A percentile compares a stretch with the other conserved stretches of the same genome.
Conservation (phyloP, 805 yeast species). For the Kodamaea leandrae region DNA sequence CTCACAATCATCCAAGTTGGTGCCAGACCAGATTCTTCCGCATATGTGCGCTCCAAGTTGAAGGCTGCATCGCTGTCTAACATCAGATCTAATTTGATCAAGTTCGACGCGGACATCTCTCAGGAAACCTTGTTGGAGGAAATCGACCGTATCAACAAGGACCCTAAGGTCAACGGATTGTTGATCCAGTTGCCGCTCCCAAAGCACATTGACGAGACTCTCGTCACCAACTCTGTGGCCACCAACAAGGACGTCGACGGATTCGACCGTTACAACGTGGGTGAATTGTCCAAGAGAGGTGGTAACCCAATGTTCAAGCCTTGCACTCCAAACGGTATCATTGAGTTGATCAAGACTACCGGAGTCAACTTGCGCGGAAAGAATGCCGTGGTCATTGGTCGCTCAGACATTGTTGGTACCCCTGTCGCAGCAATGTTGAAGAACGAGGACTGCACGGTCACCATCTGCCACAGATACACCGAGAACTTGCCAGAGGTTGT, state of each 20-base stretch:
- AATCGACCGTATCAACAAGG: slow-evolving; percentile 66
- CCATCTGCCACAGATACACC: slow-evolving; percentile 78
- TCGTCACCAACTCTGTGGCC: slow-evolving; percentile 76
- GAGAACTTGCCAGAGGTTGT: slow-evolving; percentile 55
- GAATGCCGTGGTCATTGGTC: slow-evolving; percentile 86
- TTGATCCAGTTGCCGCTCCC: slow-evolving; percentile 92
- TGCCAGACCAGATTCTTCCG: slow-evolving; percentile 80
- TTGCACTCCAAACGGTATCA: slow-evolving; percentile 93
- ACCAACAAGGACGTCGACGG: slow-evolving; percentile 94
- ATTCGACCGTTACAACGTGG: slow-evolving; percentile 82
- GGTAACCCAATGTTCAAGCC: slow-evolving; percentile 84
- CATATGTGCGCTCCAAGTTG: slow-evolving; percentile 87
- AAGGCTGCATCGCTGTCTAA: slow-evolving; percentile 87
- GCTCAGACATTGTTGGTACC: slow-evolving; percentile 94
- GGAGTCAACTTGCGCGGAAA: slow-evolving; percentile 71
- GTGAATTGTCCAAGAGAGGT: slow-evolving; percentile 84
- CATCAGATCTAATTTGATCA: slow-evolving; percentile 63
- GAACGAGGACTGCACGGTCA: slow-evolving; percentile 82
- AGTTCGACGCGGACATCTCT: slow-evolving; percentile 58
- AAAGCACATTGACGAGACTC: slow-evolving; percentile 69
- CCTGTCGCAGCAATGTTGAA: slow-evolving; percentile 86
- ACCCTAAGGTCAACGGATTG: slow-evolving; percentile 78
- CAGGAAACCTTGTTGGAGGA: slow-evolving; percentile 59
- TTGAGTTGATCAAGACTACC: slow-evolving; percentile 71
- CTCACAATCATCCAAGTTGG: slow-evolving; percentile 90